A percentile compares a stretch with the other conserved stretches of the same genome.
Evolutionary conservation across 331 rosid species (phyloP).

Genomic region (Quercus lobata): DNA sequence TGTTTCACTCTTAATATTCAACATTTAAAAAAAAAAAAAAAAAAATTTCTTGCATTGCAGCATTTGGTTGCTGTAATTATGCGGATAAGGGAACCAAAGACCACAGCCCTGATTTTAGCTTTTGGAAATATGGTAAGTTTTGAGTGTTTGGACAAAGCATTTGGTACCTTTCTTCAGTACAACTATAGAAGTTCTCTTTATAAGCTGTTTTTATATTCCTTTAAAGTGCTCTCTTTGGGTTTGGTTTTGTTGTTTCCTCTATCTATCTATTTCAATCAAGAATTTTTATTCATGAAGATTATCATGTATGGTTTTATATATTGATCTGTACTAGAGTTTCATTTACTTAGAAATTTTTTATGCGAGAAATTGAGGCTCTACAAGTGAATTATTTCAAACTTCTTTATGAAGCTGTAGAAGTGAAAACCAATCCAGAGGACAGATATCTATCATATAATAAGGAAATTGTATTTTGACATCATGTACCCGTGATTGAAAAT

Average conservation of each 20-base stretch:
- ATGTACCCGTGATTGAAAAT: no score
- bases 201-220: not conserved
- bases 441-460: no score
- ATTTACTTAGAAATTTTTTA: not conserved
- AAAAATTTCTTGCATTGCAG: slow-evolving; percentile 43
- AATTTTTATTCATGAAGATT: not conserved
- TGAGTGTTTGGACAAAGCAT: not conserved
- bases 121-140: slow-evolving; percentile 89
- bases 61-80: slow-evolving; percentile 98
- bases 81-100: slow-evolving; percentile 96
- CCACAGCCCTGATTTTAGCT: slow-evolving; percentile 92
- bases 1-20: not conserved
- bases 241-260: not conserved
- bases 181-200: not conserved
- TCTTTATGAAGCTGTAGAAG: no score
- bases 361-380: not conserved
- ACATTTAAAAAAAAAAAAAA: no score
- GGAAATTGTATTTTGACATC: no score
- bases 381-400: no score
- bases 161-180: not conserved
- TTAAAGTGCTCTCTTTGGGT: not conserved
- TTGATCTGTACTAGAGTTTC: not conserved
- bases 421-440: no score
- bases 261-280: not conserved
- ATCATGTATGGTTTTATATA: not conserved